Conservation (phyloP, 2,329 filamentous ascomycete species). For the Diaporthe batatas region DNA sequence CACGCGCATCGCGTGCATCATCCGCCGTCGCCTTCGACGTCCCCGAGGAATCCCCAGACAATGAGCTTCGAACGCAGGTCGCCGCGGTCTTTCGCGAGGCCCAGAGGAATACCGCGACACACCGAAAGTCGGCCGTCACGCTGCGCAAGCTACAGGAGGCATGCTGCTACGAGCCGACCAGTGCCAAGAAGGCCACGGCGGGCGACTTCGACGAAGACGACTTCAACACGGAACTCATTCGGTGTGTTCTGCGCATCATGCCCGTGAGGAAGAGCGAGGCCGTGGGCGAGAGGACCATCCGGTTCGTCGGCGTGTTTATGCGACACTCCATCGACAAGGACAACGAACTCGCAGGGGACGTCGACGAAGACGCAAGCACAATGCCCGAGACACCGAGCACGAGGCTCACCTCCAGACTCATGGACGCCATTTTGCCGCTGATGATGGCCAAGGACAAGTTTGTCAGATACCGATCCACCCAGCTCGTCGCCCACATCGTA, state of each 20-base stretch:
- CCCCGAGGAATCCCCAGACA: conserved; percentile 80
- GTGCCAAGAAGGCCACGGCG: conserved; percentile 63
- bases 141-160: conserved; percentile 92
- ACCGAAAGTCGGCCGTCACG: conserved; percentile 89
- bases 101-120: conserved; percentile 89
- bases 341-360: conserved; percentile 74
- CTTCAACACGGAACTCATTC: conserved; percentile 87
- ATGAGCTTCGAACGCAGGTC: conserved; percentile 79
- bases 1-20: conserved; percentile 62
- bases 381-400: conserved; percentile 88
- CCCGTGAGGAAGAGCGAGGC: conserved; percentile 92
- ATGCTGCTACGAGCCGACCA: conserved; percentile 76
- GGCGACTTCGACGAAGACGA: conserved; percentile 85
- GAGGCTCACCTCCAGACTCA: conserved; percentile 80
- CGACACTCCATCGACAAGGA: conserved; percentile 79
- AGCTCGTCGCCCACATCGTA: conserved; percentile 90
- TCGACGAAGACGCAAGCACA: conserved; percentile 76
- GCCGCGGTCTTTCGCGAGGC: conserved; percentile 82
- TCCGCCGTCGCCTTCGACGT: conserved; percentile 61
- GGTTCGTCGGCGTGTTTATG: conserved; percentile 90
- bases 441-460: conserved; percentile 91
- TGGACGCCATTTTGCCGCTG: conserved; percentile 81
- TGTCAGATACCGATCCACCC: conserved; percentile 89
- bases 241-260: conserved; percentile 86
- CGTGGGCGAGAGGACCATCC: conserved; percentile 86